Base-by-base conservation (phyloP, 805 yeast genomes). In the baker's yeast (Saccharomyces cerevisiae) region DNA sequence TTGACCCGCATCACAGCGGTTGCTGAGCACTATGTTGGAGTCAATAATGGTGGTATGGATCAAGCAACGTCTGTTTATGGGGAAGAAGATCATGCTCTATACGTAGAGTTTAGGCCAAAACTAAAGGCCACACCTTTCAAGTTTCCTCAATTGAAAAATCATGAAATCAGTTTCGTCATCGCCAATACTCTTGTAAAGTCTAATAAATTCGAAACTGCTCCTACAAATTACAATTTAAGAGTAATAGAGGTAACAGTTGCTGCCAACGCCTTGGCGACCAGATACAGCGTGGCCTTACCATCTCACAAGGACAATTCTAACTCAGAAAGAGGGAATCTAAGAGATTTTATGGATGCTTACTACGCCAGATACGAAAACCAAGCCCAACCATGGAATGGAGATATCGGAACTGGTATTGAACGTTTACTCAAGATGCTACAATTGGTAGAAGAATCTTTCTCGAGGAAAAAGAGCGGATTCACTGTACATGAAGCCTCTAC, bases 41-140 rank as follows among this genome's bases (percentile, higher is more conserved):
- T 85, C 51, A 84, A 82, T 63, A 82, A 85, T 41, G 91, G 90
- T n/a, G 90, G 91, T 36, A 80, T 85, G 86, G 90, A 85, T 65
- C 90, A 85, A 70, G 78, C 85, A 48, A 89, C 90, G 2, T 79
- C 87, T 0, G 76, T 85, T 27, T 83, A 78, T 59, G 90, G 90
- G 13, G 80, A 78, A 60, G 70, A 69, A 48, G 76, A 73, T 55
- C 81, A 84, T 59, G 86, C 85, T 0, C 69, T 85, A 53, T 76
- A 77, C 57, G 80, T 85, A 21, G 79, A 78, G 57, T 85, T 85
- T 68, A 75, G 76, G 55, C 90, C 91, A 2, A 66, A 73, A 54
- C 73, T 85, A 49, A 70, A 65, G 36, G 88, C 82, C 1, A 70
- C 75, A 29, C 79, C 87, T 6, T 75, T 82, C 63, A 67, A 72